Percentiles rank a stretch among this genome's conserved stretches.
Evolutionary conservation across 176 grass and related monocot genomes (phyloP).

Genomic region (Musa itinerans): DNA sequence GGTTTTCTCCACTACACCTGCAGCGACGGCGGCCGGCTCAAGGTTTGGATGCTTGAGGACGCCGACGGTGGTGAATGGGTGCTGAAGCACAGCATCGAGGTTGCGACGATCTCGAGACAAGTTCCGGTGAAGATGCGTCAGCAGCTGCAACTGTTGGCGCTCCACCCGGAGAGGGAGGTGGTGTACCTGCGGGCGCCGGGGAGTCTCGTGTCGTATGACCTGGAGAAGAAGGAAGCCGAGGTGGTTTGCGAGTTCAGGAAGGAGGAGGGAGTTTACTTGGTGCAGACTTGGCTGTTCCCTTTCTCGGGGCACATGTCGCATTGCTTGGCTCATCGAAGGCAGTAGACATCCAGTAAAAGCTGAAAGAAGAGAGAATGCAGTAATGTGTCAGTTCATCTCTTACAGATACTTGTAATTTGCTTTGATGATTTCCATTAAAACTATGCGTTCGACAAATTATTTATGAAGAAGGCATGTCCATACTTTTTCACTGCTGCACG

Average conservation of each 20-base stretch:
- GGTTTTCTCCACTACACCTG: slow-evolving; percentile 46
- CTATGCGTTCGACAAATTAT: too few species aligned
- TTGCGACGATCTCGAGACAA: slow-evolving; percentile 24
- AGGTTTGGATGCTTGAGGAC: slow-evolving; percentile 49
- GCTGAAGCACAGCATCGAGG: slow-evolving; percentile 43
- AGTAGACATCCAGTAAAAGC: not conserved
- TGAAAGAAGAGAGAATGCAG: too few species aligned
- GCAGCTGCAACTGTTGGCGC: slow-evolving; percentile 42
- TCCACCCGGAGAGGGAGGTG: slow-evolving; percentile 72
- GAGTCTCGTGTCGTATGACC: slow-evolving; percentile 53
- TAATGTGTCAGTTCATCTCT: too few species aligned
- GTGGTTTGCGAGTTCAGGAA: slow-evolving; percentile 40
- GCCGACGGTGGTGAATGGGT: slow-evolving; percentile 22
- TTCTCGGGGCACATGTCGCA: slow-evolving; percentile 56
- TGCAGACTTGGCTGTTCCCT: slow-evolving; percentile 79
- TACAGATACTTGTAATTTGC: too few species aligned
- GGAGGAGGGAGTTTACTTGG: slow-evolving; percentile 46
- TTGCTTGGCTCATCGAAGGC: slow-evolving; percentile 34
- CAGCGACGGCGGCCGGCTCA: slow-evolving; percentile 41
- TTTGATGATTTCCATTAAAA: too few species aligned
- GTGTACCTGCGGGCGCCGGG: slow-evolving; percentile 63
- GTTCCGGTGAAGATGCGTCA: not conserved
- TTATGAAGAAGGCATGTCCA: too few species aligned
- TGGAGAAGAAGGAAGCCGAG: slow-evolving; percentile 32
- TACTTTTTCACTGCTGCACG: too few species aligned